Base-by-base conservation (phyloP, 2,329 filamentous ascomycete genomes). In the Zelopaecilomyces penicillatus region DNA sequence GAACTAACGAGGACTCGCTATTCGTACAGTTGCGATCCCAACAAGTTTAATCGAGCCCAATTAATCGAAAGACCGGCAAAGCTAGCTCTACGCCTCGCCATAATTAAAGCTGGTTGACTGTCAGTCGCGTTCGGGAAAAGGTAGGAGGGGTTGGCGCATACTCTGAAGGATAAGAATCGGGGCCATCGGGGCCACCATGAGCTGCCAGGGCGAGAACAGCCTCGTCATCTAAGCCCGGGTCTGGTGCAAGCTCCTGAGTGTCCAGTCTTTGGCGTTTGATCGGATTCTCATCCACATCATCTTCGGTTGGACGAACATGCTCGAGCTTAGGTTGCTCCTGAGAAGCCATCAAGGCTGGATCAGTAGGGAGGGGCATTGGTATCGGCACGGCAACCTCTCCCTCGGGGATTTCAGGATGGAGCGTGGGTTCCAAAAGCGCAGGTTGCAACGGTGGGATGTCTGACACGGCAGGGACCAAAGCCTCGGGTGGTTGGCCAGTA, bases 201-300 rank as follows among this genome's bases (percentile, higher is more conserved):
- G 64, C 68, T 12, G 70, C 67, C 36, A 76, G 54, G 6, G 68
- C 71, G 48, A 76, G 50, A 9, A 76, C 67, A 5, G 70, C 70
- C 45, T 73, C 70, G 29, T 73, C 69, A 8, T 56, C 50, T n/a
- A 57, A 41, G 11, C 59, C 55, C 4, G 56, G 48, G 2, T 54
- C 54, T 30, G 42, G 41, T 7, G 43, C 40, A 5, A 49, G 30
- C 4, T 54, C 57, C 4, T 60, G 57, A 4, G 46, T 32, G 9
- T 65, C 62, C 5, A 73, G 49, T 30, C 66, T 62, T 34, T 56
- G 65, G 7, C 70, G 64, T 50, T 74, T 75, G 4, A 62, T 55
- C 5, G 55, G 54, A 11, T 64, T 68, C 42, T 66, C 61, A 4
- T 67, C 60, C 5, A 43, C 41, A 6, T 54, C 60, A n/a, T 52